Conservation (phyloP, 352 stramenopile genomes). For the Globisporangium uncinulatum region DNA sequence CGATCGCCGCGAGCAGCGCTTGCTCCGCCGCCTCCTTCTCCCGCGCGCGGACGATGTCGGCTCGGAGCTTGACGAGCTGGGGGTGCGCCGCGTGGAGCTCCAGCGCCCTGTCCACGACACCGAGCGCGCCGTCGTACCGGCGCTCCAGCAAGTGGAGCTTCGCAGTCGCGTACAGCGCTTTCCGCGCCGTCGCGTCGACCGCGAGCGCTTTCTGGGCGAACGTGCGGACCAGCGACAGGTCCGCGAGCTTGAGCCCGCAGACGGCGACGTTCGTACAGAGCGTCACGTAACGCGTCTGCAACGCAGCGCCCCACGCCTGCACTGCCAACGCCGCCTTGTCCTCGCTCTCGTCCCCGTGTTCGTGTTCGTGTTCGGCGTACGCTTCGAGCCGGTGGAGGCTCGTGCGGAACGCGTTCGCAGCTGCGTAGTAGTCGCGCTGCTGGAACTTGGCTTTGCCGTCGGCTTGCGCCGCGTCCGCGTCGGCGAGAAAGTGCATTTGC, state of each 20-base stretch:
- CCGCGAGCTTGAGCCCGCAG: conserved; percentile 65
- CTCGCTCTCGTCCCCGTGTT: conserved; percentile 26
- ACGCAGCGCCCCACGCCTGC: conserved; percentile 27
- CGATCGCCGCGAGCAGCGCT: conserved; percentile 26
- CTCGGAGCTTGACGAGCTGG: conserved; percentile 39
- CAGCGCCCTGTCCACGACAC: conserved; percentile 33
- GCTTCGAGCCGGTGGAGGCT: conserved; percentile 31
- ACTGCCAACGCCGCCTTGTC: too few species aligned
- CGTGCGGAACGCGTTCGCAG: conserved; percentile 62
- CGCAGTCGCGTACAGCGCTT: conserved; percentile 65
- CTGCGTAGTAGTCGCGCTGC: conserved; percentile 51
- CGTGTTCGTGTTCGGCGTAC: conserved; percentile 43
- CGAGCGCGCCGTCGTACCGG: conserved; percentile 37
- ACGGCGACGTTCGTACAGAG: conserved; percentile 75
- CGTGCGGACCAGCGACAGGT: conserved; percentile 42
- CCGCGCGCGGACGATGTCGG: conserved; percentile 35
- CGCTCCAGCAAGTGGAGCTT: conserved; percentile 67
- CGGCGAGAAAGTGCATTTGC: conserved; percentile 21
- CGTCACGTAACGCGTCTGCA: conserved; percentile 47
- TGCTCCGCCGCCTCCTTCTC: conserved; percentile 22
- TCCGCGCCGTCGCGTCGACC: conserved; percentile 35
- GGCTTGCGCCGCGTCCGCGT: conserved; percentile 38
- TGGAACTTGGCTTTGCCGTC: conserved; percentile 69
- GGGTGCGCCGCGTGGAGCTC: conserved; percentile 34
- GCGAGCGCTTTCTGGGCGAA: conserved; percentile 55